A percentile compares a stretch with the other conserved stretches of the same genome.
These are phyloP conservation scores for Ogataea trehaloabstinens DNA, from an alignment of 805 yeast species.

Conservation along the genomic window DNA sequence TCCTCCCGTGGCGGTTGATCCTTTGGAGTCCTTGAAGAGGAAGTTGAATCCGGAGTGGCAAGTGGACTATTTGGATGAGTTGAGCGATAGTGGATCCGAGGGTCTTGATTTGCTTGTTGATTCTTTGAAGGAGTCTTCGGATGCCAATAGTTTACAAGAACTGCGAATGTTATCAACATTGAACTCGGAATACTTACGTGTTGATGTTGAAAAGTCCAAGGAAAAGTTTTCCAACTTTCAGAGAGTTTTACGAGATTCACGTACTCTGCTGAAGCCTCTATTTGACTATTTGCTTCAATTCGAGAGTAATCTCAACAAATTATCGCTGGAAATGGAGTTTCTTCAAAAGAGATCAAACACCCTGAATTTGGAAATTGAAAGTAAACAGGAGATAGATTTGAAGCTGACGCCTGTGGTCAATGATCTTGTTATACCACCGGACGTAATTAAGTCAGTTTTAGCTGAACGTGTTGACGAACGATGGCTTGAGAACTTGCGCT, in stretches of 20 bases:
- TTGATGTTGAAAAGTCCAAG: slow-evolving; percentile 21
- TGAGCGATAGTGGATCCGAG: slow-evolving; percentile 13
- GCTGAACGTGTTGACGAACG: slow-evolving; percentile 52
- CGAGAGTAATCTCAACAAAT: slow-evolving; percentile 51
- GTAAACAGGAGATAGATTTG: slow-evolving; percentile 46
- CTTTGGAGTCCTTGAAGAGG: slow-evolving; percentile 12
- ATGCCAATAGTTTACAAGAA: slow-evolving; percentile 22
- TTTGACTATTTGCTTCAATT: slow-evolving; percentile 53
- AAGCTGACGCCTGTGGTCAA: slow-evolving; percentile 72
- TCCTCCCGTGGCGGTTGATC: slow-evolving; percentile 10
- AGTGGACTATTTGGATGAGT: slow-evolving; percentile 22
- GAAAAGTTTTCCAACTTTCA: slow-evolving; percentile 24
- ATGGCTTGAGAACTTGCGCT: slow-evolving; percentile 69
- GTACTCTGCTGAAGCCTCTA: slow-evolving; percentile 46
- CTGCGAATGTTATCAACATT: slow-evolving; percentile 20
- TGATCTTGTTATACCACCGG: slow-evolving; percentile 75
- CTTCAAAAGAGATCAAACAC: slow-evolving; percentile 53
- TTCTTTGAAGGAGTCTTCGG: slow-evolving; percentile 4
- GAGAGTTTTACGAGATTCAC: slow-evolving; percentile 29
- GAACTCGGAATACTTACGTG: slow-evolving; percentile 10
- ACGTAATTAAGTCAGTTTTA: slow-evolving; percentile 55
- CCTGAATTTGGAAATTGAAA: slow-evolving; percentile 45
- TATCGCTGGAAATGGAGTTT: slow-evolving; percentile 60
- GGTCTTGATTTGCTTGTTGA: slow-evolving; percentile 14
- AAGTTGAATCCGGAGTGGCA: slow-evolving; percentile 30